Evolutionary conservation across 805 yeast genomes (phyloP).

Genomic region (Komagataella populi): DNA sequence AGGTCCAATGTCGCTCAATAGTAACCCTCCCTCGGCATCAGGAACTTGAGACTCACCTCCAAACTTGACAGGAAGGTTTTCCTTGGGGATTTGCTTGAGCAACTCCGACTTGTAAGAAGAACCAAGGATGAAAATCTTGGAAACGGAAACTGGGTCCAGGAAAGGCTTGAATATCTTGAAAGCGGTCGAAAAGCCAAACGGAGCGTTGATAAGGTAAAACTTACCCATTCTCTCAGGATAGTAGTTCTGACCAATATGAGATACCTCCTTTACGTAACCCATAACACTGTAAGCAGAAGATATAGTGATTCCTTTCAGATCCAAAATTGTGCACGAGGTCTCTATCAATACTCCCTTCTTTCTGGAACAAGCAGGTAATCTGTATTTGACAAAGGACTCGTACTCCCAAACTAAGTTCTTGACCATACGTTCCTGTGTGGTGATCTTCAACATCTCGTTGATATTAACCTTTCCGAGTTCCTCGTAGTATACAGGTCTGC

Average conservation of each 20-base stretch:
- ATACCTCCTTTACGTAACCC: constrained; percentile 84
- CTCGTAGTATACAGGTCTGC: constrained; percentile 92
- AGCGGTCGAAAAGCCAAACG: constrained; percentile 93
- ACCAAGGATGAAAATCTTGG: constrained; percentile 84
- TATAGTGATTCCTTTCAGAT: constrained; percentile 86
- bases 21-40: constrained; percentile 67
- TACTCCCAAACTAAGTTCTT: constrained; percentile 96
- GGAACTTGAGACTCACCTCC: constrained; percentile 69
- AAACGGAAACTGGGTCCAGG: constrained; percentile 94
- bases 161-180: constrained; percentile 86
- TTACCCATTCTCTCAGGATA: constrained; percentile 99
- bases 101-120: constrained; percentile 68
- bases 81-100: constrained; percentile 84
- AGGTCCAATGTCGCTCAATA: constrained; percentile 86
- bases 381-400: constrained; percentile 71
- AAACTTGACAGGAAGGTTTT: constrained; percentile 81
- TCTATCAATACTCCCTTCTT: constrained; percentile 66
- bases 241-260: constrained; percentile 89
- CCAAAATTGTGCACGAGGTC: constrained; percentile 93
- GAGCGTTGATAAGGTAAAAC: constrained; percentile 90
- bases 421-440: constrained; percentile 92
- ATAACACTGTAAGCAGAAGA: constrained; percentile 75
- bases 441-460: constrained; percentile 82
- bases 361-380: constrained; percentile 93
- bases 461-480: constrained; percentile 87